Evolutionary conservation across 257 asterid genomes (phyloP).

Genomic region (Solanum ossicruentum): DNA sequence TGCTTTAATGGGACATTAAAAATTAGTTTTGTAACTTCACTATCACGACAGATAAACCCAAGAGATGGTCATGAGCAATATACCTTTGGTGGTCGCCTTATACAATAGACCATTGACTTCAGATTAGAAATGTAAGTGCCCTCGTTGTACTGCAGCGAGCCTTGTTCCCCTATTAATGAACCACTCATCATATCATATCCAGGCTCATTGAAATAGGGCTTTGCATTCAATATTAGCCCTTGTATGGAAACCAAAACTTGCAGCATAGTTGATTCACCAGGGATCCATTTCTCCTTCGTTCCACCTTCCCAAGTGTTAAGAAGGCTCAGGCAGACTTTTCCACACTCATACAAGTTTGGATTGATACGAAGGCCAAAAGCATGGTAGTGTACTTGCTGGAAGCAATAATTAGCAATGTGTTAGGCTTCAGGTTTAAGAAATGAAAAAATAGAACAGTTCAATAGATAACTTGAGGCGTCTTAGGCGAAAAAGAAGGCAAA

Average conservation of each 20-base stretch:
- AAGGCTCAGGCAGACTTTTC: slow-evolving; percentile 28
- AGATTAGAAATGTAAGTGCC: slow-evolving; percentile 1
- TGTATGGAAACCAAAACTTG: slow-evolving; percentile 28
- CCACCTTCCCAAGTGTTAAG: slow-evolving; percentile 23
- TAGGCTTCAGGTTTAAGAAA: background rate
- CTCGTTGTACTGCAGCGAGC: slow-evolving; percentile 12
- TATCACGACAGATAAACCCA: background rate
- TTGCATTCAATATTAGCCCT: slow-evolving; percentile 19
- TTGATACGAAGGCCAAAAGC: slow-evolving; percentile 21
- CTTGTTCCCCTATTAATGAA: background rate
- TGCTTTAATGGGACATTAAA: background rate
- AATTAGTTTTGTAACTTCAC: background rate
- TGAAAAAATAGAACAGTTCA: background rate
- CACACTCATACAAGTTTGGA: slow-evolving; percentile 17
- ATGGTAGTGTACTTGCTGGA: slow-evolving; percentile 12
- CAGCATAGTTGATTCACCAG: slow-evolving; percentile 11
- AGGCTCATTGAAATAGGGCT: slow-evolving; percentile 28
- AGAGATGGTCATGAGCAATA: background rate
- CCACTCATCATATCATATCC: slow-evolving; percentile 4
- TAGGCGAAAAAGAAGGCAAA: background rate
- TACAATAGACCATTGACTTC: slow-evolving; percentile 14
- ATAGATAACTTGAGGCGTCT: background rate
- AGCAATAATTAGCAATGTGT: background rate
- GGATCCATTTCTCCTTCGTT: slow-evolving; percentile 15
- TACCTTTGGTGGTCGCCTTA: slow-evolving; percentile 14